Base-by-base conservation (phyloP, 768 basidiomycete genomes). In the Grammothele lineata region DNA sequence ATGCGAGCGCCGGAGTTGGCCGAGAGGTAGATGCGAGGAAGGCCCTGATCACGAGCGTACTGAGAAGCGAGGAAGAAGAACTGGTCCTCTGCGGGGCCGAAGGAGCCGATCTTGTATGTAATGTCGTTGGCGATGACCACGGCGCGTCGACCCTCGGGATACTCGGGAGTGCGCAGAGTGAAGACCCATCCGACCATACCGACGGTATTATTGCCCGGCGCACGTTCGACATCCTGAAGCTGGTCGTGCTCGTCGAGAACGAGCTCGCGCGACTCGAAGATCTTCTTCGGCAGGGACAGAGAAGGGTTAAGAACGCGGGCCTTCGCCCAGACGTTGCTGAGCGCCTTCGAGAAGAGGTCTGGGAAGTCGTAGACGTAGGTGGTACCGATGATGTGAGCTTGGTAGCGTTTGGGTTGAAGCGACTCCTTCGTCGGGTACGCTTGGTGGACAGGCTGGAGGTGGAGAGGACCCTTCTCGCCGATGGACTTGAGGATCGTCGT, bases 341-440 rank as follows among this genome's bases (percentile, higher is more conserved):
- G 73, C 6, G 95, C 93, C 71, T 98, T 98, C 32, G 93, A 86
- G 77, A 98, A 99, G 54, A 99, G 81, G 60, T 96, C 96, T 34
- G 96, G 96, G 85, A 98, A 99, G 69, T 98, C 96, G 68, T 98
- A 98, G 25, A 89, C 94, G 65, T 98, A 99, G 41, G 96, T 99
- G 24, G 96, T 99, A 43, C 96, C 96, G 57, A 96, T 85, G 49
- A 97, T 80, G 67, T 99, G 96, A 19, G 96, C 96, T 64, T 98
- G 95, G 72, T 98, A 98, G 54, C 96, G 92, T 67, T 96, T 94
- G 34, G 96, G 96, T 64, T 99, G 96, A 38, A 99, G 73, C 15
- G 93, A 97, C 66, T 97, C 95, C 70, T 96, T 99, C 48, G 95
- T 98, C 12, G 95, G 83, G 69, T 98, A 98, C 0, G 91, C 76